A percentile compares a stretch with the other conserved stretches of the same genome.
phyloP scores from a whole-genome alignment of 208 protist genomes.

The Naegleria fowleri region DNA sequence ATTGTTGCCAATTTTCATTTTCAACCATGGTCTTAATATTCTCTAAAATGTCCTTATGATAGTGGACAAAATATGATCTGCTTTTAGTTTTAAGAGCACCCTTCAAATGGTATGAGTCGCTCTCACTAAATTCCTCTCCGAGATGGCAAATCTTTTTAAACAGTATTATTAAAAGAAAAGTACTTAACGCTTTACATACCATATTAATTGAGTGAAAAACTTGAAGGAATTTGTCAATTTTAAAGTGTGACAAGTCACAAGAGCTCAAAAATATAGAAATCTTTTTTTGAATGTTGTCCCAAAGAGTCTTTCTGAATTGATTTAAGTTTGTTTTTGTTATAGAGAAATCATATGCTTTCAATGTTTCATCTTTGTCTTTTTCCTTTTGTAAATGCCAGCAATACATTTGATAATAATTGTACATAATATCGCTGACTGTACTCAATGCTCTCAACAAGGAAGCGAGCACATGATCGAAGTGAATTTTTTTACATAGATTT shows the following conservation, averaged over 20 bases:
- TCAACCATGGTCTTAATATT: conserved; percentile 20
- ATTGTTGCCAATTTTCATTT: background rate
- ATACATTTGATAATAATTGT: conserved; percentile 21
- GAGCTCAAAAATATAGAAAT: background rate
- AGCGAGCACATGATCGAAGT: conserved; percentile 3
- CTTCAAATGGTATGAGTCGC: background rate
- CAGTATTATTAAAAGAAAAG: background rate
- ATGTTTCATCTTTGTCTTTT: background rate
- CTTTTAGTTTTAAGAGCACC: background rate
- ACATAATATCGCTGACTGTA: conserved; percentile 1
- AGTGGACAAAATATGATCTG: background rate
- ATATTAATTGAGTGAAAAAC: conserved; percentile 5
- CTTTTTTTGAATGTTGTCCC: conserved; percentile 7
- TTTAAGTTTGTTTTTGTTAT: background rate
- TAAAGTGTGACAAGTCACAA: conserved; percentile 10
- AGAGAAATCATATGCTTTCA: background rate
- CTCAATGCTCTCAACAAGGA: background rate
- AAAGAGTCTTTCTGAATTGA: conserved; percentile 3
- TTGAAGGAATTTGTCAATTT: conserved; percentile 21
- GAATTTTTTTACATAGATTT: conserved; percentile 12
- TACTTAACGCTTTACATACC: background rate
- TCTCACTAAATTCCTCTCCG: conserved; percentile 15
- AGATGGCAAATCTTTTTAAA: conserved; percentile 8
- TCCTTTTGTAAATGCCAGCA: background rate
- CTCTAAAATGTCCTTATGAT: conserved; percentile 7